phyloP scores from a whole-genome alignment of 345 rosid genomes.

The Dimocarpus longan region DNA sequence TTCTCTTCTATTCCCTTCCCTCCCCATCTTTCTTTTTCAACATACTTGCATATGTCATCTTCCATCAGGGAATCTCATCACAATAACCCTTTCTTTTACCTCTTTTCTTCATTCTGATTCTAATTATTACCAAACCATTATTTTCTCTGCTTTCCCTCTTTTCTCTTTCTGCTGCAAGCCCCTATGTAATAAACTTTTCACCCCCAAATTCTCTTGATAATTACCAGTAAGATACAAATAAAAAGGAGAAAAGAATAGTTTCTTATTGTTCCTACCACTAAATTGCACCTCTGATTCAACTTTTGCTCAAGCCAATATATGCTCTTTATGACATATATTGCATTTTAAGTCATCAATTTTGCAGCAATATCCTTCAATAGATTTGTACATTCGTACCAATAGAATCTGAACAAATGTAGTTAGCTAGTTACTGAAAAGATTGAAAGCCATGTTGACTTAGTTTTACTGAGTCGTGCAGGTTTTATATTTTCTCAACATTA shows the following conservation, averaged over 20 bases:
- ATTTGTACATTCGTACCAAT: constrained; percentile 2
- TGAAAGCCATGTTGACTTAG: neutral
- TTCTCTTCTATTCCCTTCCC: constrained; percentile 36
- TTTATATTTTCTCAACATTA: neutral
- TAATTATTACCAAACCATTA: constrained; percentile 45
- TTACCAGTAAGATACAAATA: neutral
- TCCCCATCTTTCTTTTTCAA: constrained; percentile 21
- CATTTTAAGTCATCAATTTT: neutral
- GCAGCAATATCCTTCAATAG: neutral
- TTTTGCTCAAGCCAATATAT: neutral
- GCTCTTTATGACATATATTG: neutral
- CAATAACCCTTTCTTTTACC: constrained; percentile 43
- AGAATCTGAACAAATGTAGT: constrained; percentile 11
- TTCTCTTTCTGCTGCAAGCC: constrained; percentile 34
- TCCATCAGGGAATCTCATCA: constrained; percentile 55
- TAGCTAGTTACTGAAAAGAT: neutral
- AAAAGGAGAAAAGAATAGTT: neutral
- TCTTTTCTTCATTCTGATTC: constrained; percentile 33
- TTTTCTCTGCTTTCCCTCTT: constrained; percentile 38
- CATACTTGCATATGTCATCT: constrained; percentile 44
- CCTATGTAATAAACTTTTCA: neutral
- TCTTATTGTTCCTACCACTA: neutral
- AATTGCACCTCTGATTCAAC: neutral
- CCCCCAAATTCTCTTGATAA: neutral
- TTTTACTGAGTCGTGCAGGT: neutral